Percentiles rank a stretch among this genome's conserved stretches.
phyloP scores from a whole-genome alignment of 306 rosid genomes.

The Begonia peltatifolia region DNA sequence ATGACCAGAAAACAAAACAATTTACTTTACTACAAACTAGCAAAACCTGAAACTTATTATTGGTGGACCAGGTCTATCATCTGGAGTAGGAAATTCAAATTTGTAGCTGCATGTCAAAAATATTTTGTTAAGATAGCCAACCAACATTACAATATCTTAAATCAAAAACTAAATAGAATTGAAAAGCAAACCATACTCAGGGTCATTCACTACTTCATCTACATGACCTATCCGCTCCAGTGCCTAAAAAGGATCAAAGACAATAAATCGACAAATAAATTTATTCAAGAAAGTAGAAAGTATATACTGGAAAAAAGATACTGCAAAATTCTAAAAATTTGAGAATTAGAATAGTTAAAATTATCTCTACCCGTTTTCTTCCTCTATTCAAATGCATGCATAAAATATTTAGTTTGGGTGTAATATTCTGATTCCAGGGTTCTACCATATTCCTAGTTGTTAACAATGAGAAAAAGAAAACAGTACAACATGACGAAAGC shows the following conservation, averaged over 20 bases:
- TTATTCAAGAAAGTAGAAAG: conserved; percentile 5
- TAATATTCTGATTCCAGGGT: no score
- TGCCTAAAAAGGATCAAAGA: conserved; percentile 32
- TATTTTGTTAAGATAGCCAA: conserved; percentile 3
- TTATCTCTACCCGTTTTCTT: no score
- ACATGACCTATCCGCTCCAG: conserved; percentile 86
- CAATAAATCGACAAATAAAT: background rate
- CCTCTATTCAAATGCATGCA: no score
- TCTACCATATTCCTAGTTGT: no score
- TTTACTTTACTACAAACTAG: background rate
- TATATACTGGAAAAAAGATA: background rate
- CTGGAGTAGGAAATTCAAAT: conserved; percentile 99
- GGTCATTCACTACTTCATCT: conserved; percentile 87
- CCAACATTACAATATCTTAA: no score
- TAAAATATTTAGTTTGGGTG: no score
- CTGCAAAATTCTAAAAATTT: background rate
- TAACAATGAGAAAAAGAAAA: no score
- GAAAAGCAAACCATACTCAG: conserved; percentile 59
- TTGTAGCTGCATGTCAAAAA: conserved; percentile 60
- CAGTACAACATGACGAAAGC: no score
- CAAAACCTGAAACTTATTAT: conserved; percentile 93
- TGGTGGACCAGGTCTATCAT: conserved; percentile 98
- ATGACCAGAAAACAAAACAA: background rate
- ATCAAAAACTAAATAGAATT: conserved; percentile 3
- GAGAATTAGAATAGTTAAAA: no score